Evolutionary conservation across 352 stramenopile genomes (phyloP).

Genomic region (Thraustochytrium sp.): DNA sequence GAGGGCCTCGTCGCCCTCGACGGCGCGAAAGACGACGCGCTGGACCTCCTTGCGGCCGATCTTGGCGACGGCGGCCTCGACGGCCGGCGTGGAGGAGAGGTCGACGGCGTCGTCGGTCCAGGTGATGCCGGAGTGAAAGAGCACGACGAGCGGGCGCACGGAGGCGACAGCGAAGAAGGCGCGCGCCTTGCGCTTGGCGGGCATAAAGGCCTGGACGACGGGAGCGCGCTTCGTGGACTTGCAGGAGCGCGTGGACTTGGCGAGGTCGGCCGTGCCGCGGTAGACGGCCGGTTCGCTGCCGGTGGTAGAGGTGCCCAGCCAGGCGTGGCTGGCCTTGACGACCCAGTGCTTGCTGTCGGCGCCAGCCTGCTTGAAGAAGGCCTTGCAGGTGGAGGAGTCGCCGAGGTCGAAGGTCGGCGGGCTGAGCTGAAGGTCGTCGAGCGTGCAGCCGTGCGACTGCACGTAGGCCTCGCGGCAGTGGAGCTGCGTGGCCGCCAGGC

Average conservation of each 20-base stretch:
- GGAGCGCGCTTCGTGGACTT: neutral
- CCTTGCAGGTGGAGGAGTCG: neutral
- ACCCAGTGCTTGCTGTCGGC: neutral
- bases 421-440: neutral
- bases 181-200: neutral
- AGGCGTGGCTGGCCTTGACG: constrained; percentile 10
- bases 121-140: constrained; percentile 42
- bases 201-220: constrained; percentile 26
- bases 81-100: neutral
- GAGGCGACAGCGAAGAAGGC: constrained; percentile 39
- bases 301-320: neutral
- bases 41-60: neutral
- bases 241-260: constrained; percentile 5
- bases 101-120: neutral
- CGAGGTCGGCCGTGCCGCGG: constrained; percentile 14
- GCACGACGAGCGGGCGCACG: constrained; percentile 29
- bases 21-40: neutral
- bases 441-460: neutral
- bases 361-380: constrained; percentile 19
- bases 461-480: constrained; percentile 15
- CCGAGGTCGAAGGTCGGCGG: constrained; percentile 26
- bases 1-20: neutral
- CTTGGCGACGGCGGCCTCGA: neutral
- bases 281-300: neutral
- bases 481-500: constrained; percentile 13